Conservation (phyloP, 2,329 filamentous ascomycete genomes). For the Cercospora sojina region DNA sequence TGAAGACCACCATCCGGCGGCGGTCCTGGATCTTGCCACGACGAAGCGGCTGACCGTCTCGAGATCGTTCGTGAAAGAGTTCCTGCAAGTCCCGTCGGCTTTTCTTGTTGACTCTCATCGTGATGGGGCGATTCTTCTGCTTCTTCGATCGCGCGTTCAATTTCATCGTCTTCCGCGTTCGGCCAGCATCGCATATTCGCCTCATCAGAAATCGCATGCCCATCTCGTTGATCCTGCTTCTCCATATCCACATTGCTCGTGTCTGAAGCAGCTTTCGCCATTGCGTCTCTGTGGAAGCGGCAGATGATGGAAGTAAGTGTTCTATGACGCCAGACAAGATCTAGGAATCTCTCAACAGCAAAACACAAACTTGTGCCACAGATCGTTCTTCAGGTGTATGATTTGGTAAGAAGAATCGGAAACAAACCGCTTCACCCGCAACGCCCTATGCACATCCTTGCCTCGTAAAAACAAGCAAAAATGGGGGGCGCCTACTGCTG, state of each 20-base stretch:
- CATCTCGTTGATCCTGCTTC: slow-evolving; percentile 1
- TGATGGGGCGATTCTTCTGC: slow-evolving; percentile 17
- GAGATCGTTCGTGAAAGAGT: slow-evolving; percentile 29
- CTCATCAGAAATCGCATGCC: not conserved
- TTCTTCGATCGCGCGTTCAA: slow-evolving; percentile 25
- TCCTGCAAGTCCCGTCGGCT: slow-evolving; percentile 3
- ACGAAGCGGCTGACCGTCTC: slow-evolving; percentile 31
- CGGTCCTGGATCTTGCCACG: slow-evolving; percentile 38
- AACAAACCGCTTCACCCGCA: not conserved
- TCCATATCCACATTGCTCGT: slow-evolving; percentile 9
- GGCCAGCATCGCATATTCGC: slow-evolving; percentile 23
- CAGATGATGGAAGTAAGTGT: not conserved
- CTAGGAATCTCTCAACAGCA: not conserved
- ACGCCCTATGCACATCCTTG: not conserved
- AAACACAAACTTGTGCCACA: not conserved
- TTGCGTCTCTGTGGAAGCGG: not conserved
- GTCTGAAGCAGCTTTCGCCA: slow-evolving; percentile 4
- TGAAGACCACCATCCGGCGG: slow-evolving; percentile 45
- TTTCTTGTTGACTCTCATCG: not conserved
- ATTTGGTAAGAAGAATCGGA: not conserved
- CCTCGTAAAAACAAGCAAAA: not conserved
- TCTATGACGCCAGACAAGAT: not conserved
- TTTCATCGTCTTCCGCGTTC: slow-evolving; percentile 24
- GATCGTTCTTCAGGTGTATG: not conserved
- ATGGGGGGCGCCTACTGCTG: not conserved